Evolutionary conservation across 2,329 filamentous ascomycete species (phyloP).

Genomic region (Microsporum audouinii): DNA sequence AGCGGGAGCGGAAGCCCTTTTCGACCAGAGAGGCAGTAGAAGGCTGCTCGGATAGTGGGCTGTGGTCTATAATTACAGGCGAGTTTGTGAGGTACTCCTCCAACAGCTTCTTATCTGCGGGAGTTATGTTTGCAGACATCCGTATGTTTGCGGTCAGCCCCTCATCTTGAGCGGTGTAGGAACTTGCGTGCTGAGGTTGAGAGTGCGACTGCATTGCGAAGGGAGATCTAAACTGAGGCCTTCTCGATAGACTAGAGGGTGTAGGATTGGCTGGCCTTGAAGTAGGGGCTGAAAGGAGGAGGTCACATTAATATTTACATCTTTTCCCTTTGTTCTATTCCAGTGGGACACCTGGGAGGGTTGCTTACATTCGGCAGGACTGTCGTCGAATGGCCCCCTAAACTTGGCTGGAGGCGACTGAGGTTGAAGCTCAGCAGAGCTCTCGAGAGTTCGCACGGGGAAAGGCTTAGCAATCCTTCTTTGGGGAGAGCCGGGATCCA

Average conservation of each 20-base stretch:
- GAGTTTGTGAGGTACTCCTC: slow-evolving; percentile 2
- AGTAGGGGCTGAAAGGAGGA: slow-evolving; percentile 1
- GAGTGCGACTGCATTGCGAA: neutral
- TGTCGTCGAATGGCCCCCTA: slow-evolving; percentile 1
- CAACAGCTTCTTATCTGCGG: neutral
- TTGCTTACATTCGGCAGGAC: neutral
- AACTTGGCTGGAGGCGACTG: neutral
- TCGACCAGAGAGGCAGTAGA: slow-evolving; percentile 23
- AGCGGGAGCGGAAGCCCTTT: slow-evolving; percentile 28
- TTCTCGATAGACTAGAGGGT: neutral
- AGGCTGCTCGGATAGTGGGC: neutral
- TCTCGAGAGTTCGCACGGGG: slow-evolving; percentile 2
- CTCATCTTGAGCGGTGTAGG: neutral
- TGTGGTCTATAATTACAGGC: slow-evolving; percentile 2
- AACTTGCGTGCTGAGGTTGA: neutral
- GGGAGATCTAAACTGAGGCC: neutral
- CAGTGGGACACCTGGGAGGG: neutral
- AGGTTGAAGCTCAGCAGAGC: neutral
- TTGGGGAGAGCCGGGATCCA: neutral
- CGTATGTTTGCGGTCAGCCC: neutral
- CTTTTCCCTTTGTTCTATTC: neutral
- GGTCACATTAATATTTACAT: neutral
- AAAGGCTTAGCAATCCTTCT: neutral
- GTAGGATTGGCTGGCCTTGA: slow-evolving; percentile 1
- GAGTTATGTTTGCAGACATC: neutral